Base-by-base conservation (phyloP, 228 moss, liverwort and hornwort species). In the Sphagnum fallax region DNA sequence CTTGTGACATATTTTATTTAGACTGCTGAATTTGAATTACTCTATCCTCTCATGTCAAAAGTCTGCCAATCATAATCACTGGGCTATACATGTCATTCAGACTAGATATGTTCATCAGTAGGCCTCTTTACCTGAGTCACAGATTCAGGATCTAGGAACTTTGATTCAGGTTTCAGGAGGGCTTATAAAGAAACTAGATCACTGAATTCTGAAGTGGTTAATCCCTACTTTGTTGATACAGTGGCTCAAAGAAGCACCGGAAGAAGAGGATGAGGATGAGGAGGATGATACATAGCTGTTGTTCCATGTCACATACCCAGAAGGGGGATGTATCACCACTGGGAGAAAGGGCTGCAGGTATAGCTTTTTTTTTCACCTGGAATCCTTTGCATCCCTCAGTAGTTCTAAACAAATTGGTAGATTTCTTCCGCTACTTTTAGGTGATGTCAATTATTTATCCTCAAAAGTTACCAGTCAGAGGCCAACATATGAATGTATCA, bases 231-330 rank as follows among this genome's bases (percentile, higher is more conserved):
- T 64, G 67, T 62, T 57, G 63, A 13, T 61, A 60, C 16, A 98
- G 97, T 98, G 97, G 97, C 86, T 93, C 16, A 81, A 90, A 75
- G 89, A 82, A 77, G 97, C 93, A 66, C 72, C 88, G 55, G 93
- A 98, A 79, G 93, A 92, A 73, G 95, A 91, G 0, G 86, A 84
- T 51, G 87, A 92, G 8, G 82, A 90, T 53, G 83, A 86, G 4
- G 87, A 91, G 32, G 32, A 32, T 32, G 32, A 32, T 32, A 32
- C 32, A 32, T 32, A 32, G 32, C 32, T 32, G 32, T 32, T 32
- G 32, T 32, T 32, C 32, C 32, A 32, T 32, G 32, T 32, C 32
- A 32, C 32, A 32, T 32, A 32, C 32, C 32, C 32, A 32, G 32
- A 32, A 32, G 32, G 32, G 32, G 32, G 2, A 32, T 32, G 32